Base-by-base conservation (phyloP, 768 basidiomycete species). In the Lentinula boryana region DNA sequence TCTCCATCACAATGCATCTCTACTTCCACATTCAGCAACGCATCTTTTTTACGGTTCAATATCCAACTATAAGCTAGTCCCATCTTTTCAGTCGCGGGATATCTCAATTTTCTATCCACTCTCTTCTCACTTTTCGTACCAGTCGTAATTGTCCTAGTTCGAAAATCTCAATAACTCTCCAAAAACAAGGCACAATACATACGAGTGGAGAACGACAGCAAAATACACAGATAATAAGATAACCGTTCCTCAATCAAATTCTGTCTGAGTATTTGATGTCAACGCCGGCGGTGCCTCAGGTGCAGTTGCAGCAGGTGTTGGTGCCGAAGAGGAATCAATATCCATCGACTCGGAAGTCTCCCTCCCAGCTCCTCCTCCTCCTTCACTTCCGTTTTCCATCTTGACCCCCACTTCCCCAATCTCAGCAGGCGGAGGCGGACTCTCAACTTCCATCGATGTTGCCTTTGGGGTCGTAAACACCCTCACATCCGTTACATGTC, bases 401-500 rank as follows among this genome's bases (percentile, higher is more conserved):
- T 56, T 56, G 7, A 56, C 55, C 23, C 43, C 55, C 9, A 43
- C 40, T 5, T 43, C 55, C 55, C 7, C 38, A 15, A 8, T 38
- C 13, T 56, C 38, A 18, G 27, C 38, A 43, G 23, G 38, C 27
- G 51, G 8, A 48, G 54, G 55, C 27, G 60, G 43, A 43, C 27
- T 58, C 10, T 50, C 57, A 23, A 48, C 40, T n/a, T 58, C 48
- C 46, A 58, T 58, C 44, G 43, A 50, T 21, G 48, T 49, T 18
- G 31, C 43, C n/a, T 16, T 68, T 58, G 44, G 44, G 10, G 66
- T 68, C 6, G 77, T 76, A 36, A 80, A 63, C 48, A 82, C 75
- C 33, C 80, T 75, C 13, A 77, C 78, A 35, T 74, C 76, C n/a
- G 82, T 85, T 12, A 78, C 81, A 64, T 88, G 81, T 2, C 81